These are phyloP conservation scores for Talaromyces nanjingensis DNA, from an alignment of 495 filamentous ascomycete genomes.

Conservation along the genomic window DNA sequence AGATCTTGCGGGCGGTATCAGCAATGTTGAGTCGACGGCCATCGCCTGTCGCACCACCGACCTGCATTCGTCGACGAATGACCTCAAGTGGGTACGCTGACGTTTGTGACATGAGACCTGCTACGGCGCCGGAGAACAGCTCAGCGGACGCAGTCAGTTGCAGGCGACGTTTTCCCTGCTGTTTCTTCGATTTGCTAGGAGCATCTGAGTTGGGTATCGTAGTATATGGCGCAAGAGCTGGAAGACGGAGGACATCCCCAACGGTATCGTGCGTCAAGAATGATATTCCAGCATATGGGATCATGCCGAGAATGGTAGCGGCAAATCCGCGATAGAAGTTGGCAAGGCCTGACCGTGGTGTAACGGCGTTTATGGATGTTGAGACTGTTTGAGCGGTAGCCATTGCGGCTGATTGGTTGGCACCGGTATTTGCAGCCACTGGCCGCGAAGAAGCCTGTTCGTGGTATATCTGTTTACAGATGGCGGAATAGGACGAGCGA, in stretches of 20 bases:
- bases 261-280: slow-evolving; percentile 91
- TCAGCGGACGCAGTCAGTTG: slow-evolving; percentile 68
- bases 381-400: slow-evolving; percentile 30
- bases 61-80: slow-evolving; percentile 88
- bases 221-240: slow-evolving; percentile 59
- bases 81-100: slow-evolving; percentile 90
- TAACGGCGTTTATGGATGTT: slow-evolving; percentile 31
- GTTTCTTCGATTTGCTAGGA: slow-evolving; percentile 2
- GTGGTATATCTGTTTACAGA: slow-evolving; percentile 76
- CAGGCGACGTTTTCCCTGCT: slow-evolving; percentile 15
- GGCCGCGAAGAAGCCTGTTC: slow-evolving; percentile 48
- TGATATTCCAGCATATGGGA: slow-evolving; percentile 95
- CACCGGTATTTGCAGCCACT: slow-evolving; percentile 12
- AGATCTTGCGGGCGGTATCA: slow-evolving; percentile 72
- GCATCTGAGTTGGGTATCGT: slow-evolving; percentile 40
- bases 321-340: slow-evolving; percentile 97
- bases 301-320: slow-evolving; percentile 84
- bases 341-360: slow-evolving; percentile 58
- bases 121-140: slow-evolving; percentile 72
- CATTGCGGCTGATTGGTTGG: slow-evolving; percentile 16
- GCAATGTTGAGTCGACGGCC: slow-evolving; percentile 67
- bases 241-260: slow-evolving; percentile 70
- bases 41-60: slow-evolving; percentile 88
- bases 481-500: slow-evolving; percentile 57
- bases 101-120: slow-evolving; percentile 84